A percentile compares a stretch with the other conserved stretches of the same genome.
Evolutionary conservation across 2,329 filamentous ascomycete species (phyloP).

Genomic region (Thelonectria rubi): DNA sequence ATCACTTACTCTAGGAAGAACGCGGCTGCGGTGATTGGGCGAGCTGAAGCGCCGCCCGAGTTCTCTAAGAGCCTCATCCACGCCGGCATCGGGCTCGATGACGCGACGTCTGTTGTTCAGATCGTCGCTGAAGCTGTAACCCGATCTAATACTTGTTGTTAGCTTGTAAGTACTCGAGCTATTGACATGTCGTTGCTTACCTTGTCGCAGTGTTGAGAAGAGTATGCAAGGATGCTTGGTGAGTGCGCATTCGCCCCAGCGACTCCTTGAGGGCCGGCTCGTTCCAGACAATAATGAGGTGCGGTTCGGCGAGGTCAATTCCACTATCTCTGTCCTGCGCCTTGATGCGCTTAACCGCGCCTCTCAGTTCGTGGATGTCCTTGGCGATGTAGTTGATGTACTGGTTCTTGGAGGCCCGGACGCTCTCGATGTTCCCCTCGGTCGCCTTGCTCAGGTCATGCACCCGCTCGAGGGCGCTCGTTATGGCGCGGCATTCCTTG

Average conservation of each 20-base stretch:
- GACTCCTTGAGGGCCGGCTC: conserved; percentile 37
- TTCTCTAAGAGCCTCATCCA: conserved; percentile 39
- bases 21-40: conserved; percentile 35
- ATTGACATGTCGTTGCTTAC: conserved; percentile 11
- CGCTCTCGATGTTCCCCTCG: conserved; percentile 30
- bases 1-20: conserved; percentile 41
- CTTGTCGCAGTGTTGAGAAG: conserved; percentile 42
- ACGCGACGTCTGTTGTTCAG: conserved; percentile 38
- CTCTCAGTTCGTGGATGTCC: conserved; percentile 40
- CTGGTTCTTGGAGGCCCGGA: conserved; percentile 39
- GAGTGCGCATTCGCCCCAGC: conserved; percentile 37
- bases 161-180: conserved; percentile 9
- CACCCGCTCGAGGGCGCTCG: conserved; percentile 40
- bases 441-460: conserved; percentile 37
- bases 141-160: conserved; percentile 25
- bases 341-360: conserved; percentile 40
- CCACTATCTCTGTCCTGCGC: conserved; percentile 41
- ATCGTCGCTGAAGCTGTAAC: conserved; percentile 36
- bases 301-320: conserved; percentile 39
- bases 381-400: conserved; percentile 41
- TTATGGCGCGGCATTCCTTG: conserved; percentile 41
- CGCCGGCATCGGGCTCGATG: conserved; percentile 39
- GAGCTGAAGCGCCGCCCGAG: conserved; percentile 38
- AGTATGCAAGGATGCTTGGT: conserved; percentile 42
- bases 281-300: conserved; percentile 43